Evolutionary conservation across 2,329 filamentous ascomycete genomes (phyloP).

Genomic region (Didymellaceae sp.): DNA sequence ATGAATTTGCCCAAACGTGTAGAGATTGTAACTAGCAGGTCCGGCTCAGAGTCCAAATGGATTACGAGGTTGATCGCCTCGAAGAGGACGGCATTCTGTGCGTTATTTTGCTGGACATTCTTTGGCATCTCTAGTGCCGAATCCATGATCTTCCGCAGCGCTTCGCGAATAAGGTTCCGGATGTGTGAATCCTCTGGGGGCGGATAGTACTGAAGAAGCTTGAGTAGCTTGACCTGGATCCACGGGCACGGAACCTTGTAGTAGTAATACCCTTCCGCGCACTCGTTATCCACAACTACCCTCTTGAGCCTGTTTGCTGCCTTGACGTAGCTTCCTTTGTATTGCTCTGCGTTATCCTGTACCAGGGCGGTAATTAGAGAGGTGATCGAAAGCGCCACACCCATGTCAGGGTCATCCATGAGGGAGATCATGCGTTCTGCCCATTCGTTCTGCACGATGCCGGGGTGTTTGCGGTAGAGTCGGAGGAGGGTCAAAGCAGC

Average conservation of each 20-base stretch:
- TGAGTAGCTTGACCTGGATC: conserved; percentile 94
- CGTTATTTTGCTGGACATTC: conserved; percentile 99
- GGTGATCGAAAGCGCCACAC: conserved; percentile 92
- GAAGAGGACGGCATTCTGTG: conserved; percentile 96
- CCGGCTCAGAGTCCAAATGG: conserved; percentile 92
- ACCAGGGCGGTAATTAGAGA: conserved; percentile 93
- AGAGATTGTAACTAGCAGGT: conserved; percentile 95
- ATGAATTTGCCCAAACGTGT: conserved; percentile 92
- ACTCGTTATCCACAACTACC: conserved; percentile 89
- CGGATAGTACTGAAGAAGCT: conserved; percentile 93
- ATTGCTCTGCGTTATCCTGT: conserved; percentile 92
- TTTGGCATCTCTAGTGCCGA: conserved; percentile 92
- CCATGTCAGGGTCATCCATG: conserved; percentile 95
- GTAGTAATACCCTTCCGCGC: conserved; percentile 90
- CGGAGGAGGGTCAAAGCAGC: conserved; percentile 91
- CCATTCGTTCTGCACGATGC: conserved; percentile 96
- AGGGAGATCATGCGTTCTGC: conserved; percentile 97
- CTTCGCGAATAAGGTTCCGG: conserved; percentile 88
- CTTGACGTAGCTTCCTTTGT: conserved; percentile 93
- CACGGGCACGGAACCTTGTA: conserved; percentile 99
- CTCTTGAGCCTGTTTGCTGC: conserved; percentile 88
- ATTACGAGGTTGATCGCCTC: conserved; percentile 99
- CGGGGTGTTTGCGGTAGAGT: conserved; percentile 91
- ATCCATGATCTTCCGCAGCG: conserved; percentile 88
- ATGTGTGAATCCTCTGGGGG: conserved; percentile 95